These are phyloP conservation scores for Venturia asperata DNA, from an alignment of 2,329 filamentous ascomycete genomes.

Conservation along the genomic window DNA sequence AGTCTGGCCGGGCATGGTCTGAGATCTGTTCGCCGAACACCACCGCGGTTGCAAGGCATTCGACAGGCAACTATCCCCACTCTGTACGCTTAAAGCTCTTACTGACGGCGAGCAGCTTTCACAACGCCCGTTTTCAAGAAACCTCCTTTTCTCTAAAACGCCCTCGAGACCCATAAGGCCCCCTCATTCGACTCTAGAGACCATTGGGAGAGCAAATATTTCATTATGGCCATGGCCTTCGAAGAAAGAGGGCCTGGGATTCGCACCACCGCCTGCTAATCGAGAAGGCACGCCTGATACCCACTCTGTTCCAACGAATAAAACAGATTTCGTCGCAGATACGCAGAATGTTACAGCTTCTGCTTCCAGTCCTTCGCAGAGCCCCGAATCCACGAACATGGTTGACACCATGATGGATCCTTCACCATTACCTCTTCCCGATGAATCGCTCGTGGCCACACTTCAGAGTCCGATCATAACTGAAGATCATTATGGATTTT, in stretches of 20 bases:
- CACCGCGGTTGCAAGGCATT: background rate
- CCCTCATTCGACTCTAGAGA: background rate
- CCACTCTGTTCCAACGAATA: background rate
- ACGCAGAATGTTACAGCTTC: background rate
- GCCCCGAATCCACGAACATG: background rate
- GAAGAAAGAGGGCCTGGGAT: constrained; percentile 1
- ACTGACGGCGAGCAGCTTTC: background rate
- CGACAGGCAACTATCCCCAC: background rate
- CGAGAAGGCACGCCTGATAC: background rate
- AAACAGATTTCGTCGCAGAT: background rate
- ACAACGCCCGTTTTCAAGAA: background rate
- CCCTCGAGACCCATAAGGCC: background rate
- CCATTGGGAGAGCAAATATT: background rate
- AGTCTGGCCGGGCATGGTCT: background rate
- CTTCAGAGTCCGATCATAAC: background rate
- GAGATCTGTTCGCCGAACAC: background rate
- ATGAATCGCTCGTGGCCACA: background rate
- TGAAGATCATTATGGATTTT: constrained; percentile 58
- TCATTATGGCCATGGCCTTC: constrained; percentile 13
- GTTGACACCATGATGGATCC: background rate
- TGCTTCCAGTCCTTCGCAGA: background rate
- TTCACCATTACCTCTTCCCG: background rate
- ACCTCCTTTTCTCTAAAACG: background rate
- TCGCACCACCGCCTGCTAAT: background rate
- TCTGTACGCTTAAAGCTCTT: background rate